phyloP scores from a whole-genome alignment of 257 asterid species.

The Cruciata laevipes region DNA sequence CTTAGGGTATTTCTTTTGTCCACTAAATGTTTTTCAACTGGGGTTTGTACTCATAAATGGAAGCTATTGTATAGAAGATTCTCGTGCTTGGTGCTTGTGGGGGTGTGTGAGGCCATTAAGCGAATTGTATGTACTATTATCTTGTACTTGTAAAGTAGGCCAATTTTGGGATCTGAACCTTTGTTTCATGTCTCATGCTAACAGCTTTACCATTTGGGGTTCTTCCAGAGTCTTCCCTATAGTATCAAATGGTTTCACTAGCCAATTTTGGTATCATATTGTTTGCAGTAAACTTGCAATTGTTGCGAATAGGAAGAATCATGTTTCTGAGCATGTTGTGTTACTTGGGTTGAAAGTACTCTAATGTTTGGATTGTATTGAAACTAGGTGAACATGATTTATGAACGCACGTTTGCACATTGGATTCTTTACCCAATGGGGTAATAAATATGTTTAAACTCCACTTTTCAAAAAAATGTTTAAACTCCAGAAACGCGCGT shows the following conservation, averaged over 20 bases:
- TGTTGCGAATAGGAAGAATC: slow-evolving; percentile 61
- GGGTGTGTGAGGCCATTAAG: neutral
- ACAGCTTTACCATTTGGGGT: neutral
- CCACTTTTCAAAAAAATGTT: no score
- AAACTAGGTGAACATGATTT: no score
- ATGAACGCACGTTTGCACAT: no score
- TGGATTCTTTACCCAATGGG: no score
- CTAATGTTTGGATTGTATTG: no score
- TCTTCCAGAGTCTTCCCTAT: neutral
- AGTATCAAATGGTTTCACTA: neutral
- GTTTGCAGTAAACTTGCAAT: slow-evolving; percentile 77
- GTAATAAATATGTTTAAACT: no score
- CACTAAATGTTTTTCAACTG: no score
- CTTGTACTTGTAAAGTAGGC: neutral
- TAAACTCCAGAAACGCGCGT: no score
- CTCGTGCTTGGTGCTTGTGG: neutral
- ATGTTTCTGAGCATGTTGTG: slow-evolving; percentile 52
- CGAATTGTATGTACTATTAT: neutral
- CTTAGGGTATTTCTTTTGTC: no score
- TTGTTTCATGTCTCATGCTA: neutral
- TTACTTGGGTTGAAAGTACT: no score
- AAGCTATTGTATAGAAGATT: neutral
- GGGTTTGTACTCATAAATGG: neutral
- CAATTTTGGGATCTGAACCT: neutral
- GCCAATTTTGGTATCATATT: slow-evolving; percentile 12